These are phyloP conservation scores for Dictyostelium intermedium DNA, from an alignment of 78 protist species.

Conservation along the genomic window DNA sequence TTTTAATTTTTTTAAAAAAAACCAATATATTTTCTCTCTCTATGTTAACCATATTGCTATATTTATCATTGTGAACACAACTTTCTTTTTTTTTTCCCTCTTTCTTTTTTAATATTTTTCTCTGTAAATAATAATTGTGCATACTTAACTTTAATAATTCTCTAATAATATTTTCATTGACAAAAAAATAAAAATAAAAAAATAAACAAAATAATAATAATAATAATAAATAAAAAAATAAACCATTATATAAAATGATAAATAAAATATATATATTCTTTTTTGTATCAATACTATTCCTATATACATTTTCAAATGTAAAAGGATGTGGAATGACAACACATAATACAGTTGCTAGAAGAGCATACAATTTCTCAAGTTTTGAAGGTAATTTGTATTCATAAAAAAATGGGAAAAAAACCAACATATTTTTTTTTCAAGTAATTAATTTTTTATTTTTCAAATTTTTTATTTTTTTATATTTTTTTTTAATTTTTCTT, in stretches of 20 bases:
- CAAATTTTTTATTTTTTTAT: neutral
- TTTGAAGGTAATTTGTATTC: conserved; percentile 27
- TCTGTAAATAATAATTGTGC: neutral
- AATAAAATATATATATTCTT: neutral
- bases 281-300: neutral
- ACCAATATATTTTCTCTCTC: neutral
- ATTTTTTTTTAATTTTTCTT: neutral
- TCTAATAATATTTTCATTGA: too few relatives aligned
- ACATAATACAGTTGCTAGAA: conserved; percentile 63
- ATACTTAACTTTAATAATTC: too few relatives aligned
- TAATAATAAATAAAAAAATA: neutral
- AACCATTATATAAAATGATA: neutral
- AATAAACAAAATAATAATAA: neutral
- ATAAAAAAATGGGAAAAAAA: neutral
- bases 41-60: neutral
- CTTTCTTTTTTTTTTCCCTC: neutral
- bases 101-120: neutral
- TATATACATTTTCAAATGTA: neutral
- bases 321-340: conserved; percentile 70
- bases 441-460: neutral
- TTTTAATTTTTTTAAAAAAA: neutral
- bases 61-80: neutral
- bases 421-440: neutral
- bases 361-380: conserved; percentile 54
- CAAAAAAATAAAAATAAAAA: neutral